Percentiles rank a stretch among this genome's conserved stretches.
These are phyloP conservation scores for Phellopilus nigrolimitatus DNA, from an alignment of 1,284 basidiomycete species.

Conservation along the genomic window DNA sequence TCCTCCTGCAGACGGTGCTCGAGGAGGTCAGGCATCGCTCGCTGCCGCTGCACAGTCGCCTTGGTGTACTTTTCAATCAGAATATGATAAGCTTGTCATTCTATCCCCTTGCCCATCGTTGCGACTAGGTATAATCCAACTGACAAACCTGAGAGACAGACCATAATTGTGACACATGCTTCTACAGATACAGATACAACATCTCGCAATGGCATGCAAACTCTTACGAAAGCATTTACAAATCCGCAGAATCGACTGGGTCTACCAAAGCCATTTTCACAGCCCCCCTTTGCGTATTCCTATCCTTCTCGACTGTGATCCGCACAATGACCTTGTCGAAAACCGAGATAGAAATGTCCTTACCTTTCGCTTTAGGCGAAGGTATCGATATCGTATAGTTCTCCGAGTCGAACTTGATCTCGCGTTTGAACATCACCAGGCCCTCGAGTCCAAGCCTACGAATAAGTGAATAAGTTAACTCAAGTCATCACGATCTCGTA, in stretches of 20 bases:
- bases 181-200: no score
- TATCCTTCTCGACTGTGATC: slow-evolving; percentile 92
- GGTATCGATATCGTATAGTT: slow-evolving; percentile 81
- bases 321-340: slow-evolving; percentile 92
- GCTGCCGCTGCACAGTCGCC: slow-evolving; percentile 87
- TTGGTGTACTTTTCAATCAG: no score
- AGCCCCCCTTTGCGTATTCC: slow-evolving; percentile 88
- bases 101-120: no score
- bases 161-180: no score
- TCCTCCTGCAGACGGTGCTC: slow-evolving; percentile 92
- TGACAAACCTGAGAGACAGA: no score
- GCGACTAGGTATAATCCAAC: no score
- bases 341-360: slow-evolving; percentile 64
- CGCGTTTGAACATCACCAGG: slow-evolving; percentile 87
- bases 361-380: slow-evolving; percentile 33
- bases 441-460: slow-evolving; percentile 89
- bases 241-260: slow-evolving; percentile 55
- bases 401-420: slow-evolving; percentile 87
- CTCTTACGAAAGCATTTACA: slow-evolving; percentile 1
- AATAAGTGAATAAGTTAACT: slow-evolving; percentile 9
- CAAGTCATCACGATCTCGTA: neutral
- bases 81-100: no score
- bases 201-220: neutral
- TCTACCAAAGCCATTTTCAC: slow-evolving; percentile 96
- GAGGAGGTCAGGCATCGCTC: slow-evolving; percentile 96